These are phyloP conservation scores for Neophaeococcomyces mojaviensis DNA, from an alignment of 2,329 filamentous ascomycete genomes.

Conservation along the genomic window DNA sequence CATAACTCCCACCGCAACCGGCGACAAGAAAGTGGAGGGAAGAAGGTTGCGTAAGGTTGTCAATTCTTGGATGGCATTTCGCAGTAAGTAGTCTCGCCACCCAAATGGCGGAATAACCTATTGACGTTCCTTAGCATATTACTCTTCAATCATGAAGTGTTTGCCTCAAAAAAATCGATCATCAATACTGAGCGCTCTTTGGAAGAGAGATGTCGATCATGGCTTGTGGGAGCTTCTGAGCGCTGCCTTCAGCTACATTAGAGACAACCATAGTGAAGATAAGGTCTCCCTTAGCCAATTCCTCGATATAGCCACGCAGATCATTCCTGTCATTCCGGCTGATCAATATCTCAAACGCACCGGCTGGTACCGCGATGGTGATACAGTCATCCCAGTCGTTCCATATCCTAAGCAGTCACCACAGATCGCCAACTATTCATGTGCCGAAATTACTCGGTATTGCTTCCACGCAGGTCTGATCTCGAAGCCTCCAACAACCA, in stretches of 20 bases:
- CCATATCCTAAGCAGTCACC: slow-evolving; percentile 19
- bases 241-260: slow-evolving; percentile 49
- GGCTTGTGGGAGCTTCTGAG: slow-evolving; percentile 47
- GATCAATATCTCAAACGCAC: slow-evolving; percentile 39
- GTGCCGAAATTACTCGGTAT: slow-evolving; percentile 27
- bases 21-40: not conserved
- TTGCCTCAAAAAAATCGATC: slow-evolving; percentile 48
- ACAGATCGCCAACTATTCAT: slow-evolving; percentile 27
- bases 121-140: slow-evolving; percentile 35
- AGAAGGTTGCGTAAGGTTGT: slow-evolving; percentile 13
- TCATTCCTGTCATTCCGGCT: slow-evolving; percentile 42
- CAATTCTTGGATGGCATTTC: slow-evolving; percentile 33
- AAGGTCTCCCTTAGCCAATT: slow-evolving; percentile 42
- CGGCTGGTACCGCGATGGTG: slow-evolving; percentile 34
- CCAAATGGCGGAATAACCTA: slow-evolving; percentile 4
- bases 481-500: slow-evolving; percentile 1
- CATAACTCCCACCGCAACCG: not conserved
- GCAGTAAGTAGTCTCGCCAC: slow-evolving; percentile 26
- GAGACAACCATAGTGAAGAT: slow-evolving; percentile 44
- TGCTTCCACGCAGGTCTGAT: slow-evolving; percentile 27
- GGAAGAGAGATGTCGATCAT: slow-evolving; percentile 45
- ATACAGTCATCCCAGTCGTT: slow-evolving; percentile 28
- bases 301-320: slow-evolving; percentile 38
- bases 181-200: slow-evolving; percentile 42
- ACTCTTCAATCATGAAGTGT: slow-evolving; percentile 39